Evolutionary conservation across 1,284 basidiomycete genomes (phyloP), one percentile per base, ranked within the genome.

Genomic region (Moesziomyces sp.): DNA sequence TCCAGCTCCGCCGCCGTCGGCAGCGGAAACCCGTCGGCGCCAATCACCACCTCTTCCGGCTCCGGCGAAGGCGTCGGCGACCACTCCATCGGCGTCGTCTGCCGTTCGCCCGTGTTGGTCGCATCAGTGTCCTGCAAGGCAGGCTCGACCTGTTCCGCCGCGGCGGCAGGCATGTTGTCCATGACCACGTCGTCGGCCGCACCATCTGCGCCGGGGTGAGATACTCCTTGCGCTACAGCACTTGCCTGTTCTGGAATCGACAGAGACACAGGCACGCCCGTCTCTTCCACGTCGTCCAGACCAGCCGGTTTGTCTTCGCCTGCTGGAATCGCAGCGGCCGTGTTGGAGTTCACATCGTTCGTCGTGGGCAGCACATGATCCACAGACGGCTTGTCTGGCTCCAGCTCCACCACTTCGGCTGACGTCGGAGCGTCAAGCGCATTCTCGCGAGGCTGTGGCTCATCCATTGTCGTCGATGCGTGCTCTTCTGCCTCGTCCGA

Each of bases 1-100:
- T 79, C 77, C 6, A 79, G 58, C 93, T 93, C 89, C 93, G 92
- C 85, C 91, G 92, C 64, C 89, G 87, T 40, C 87, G 91, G n/a
- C 88, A 91, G 77, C 90, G 92, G 89, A 89, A 92, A 79, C 45
- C 84, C 61, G 84, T 85, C 80, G 2, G 82, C 71, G 9, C 83
- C 77, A 0, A 82, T 58, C 13, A 72, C 64, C 1, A 76, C 69
- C 0, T 86, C 87, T 49, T 86, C 85, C 3, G 78, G 76, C 24
- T 66, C 68, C 11, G 75, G 73, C 5, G 65, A 75, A 1, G 71
- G 70, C 0, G 72, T 70, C 1, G 79, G 78, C 30, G 79, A 78
- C 79, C 78, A 79, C 14, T 71, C 69, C 19, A 71, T 45, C 0
- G 74, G 72, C 3, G 76, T 70, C 3, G 46, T 58, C 18, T 66